A percentile compares a stretch with the other conserved stretches of the same genome.
These are phyloP conservation scores for Penicillium robsamsonii DNA, from an alignment of 495 filamentous ascomycete species.

Conservation along the genomic window DNA sequence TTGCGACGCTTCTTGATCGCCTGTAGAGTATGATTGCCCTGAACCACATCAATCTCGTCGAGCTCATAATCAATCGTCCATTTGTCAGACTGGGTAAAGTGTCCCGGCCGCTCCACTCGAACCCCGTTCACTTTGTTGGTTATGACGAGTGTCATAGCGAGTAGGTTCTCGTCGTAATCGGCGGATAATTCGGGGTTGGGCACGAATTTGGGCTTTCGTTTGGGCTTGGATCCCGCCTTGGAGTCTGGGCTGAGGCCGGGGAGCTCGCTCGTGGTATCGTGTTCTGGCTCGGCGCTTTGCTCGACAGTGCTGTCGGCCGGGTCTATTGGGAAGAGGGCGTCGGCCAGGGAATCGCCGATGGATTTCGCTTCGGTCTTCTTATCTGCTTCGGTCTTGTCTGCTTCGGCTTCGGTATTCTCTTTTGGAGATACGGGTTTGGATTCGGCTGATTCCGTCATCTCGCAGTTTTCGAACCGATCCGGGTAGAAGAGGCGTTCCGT, in stretches of 20 bases:
- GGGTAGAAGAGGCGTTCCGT: slow-evolving; percentile 56
- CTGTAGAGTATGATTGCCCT: slow-evolving; percentile 28
- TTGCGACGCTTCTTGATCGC: slow-evolving; percentile 48
- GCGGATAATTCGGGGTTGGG: background rate
- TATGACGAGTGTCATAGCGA: slow-evolving; percentile 67
- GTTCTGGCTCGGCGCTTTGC: no score
- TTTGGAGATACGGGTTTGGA: no score
- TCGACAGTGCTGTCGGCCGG: no score
- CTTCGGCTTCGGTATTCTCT: slow-evolving; percentile 4
- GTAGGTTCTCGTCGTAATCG: slow-evolving; percentile 32
- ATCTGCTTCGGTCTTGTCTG: background rate
- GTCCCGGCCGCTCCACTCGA: slow-evolving; percentile 57
- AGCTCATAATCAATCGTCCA: slow-evolving; percentile 81
- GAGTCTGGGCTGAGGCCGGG: background rate
- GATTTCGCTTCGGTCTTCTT: no score
- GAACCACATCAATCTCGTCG: slow-evolving; percentile 46
- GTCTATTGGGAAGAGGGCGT: no score
- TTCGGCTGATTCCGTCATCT: background rate
- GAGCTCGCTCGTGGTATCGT: no score
- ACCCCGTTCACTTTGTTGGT: slow-evolving; percentile 70
- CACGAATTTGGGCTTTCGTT: background rate
- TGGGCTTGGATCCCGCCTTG: background rate
- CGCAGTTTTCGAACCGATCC: background rate
- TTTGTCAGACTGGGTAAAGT: slow-evolving; percentile 48
- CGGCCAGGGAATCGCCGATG: background rate